phyloP scores from a whole-genome alignment of 441 rosid genomes.

The Francoa sonchifolia region DNA sequence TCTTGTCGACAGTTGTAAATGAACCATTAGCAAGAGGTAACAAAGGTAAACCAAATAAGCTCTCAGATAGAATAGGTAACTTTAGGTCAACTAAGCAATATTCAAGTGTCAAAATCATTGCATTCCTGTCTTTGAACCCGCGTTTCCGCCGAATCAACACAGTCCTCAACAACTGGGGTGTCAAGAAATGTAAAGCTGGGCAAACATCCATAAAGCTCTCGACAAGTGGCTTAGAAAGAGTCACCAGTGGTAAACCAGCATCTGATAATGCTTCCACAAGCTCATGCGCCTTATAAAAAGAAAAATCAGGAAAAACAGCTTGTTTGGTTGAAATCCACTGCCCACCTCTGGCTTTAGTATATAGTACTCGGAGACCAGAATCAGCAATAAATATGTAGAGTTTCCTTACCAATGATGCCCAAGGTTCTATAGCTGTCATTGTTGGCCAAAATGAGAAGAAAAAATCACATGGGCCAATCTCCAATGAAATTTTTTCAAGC shows the following conservation, averaged over 20 bases:
- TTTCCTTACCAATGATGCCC: constrained; percentile 82
- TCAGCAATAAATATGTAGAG: constrained; percentile 65
- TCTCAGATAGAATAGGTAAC: constrained; percentile 35
- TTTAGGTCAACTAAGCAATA: constrained; percentile 81
- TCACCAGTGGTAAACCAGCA: constrained; percentile 76
- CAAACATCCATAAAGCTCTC: constrained; percentile 67
- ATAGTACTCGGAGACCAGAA: constrained; percentile 60
- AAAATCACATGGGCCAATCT: constrained; percentile 74
- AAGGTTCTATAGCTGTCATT: constrained; percentile 60
- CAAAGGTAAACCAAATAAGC: constrained; percentile 71
- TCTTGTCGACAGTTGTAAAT: constrained; percentile 62
- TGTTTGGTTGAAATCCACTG: constrained; percentile 92
- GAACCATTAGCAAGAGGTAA: constrained; percentile 91
- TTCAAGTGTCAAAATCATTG: constrained; percentile 69
- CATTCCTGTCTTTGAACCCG: constrained; percentile 52
- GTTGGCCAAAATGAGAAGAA: constrained; percentile 91
- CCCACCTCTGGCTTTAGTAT: constrained; percentile 90
- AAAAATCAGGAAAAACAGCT: constrained; percentile 85
- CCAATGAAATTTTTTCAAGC: constrained; percentile 81
- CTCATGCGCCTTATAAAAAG: constrained; percentile 55
- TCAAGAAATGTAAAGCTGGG: constrained; percentile 68
- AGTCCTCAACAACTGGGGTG: constrained; percentile 69
- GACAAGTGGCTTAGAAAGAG: constrained; percentile 51
- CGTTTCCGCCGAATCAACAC: constrained; percentile 71
- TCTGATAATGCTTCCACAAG: constrained; percentile 71